Evolutionary conservation across 164 flowering plant genomes (phyloP).

Genomic region (Tetracentron sinense): DNA sequence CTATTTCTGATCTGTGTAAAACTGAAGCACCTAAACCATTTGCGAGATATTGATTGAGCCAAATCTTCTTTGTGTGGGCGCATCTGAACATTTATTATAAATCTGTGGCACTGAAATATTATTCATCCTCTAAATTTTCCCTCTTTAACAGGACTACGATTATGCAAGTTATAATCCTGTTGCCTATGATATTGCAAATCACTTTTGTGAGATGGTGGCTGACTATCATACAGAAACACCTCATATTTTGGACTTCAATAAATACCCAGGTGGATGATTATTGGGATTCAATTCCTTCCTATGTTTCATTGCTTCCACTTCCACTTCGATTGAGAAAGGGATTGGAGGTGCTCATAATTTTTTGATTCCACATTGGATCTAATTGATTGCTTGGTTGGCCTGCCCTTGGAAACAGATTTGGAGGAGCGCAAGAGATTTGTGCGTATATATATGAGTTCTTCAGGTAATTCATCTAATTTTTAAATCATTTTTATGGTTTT

Average conservation of each 20-base stretch:
- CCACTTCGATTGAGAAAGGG: no score
- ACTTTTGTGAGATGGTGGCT: constrained; percentile 95
- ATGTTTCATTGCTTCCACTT: neutral
- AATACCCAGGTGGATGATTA: constrained; percentile 64
- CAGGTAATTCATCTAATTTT: constrained; percentile 39
- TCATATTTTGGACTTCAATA: constrained; percentile 68
- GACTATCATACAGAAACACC: constrained; percentile 87
- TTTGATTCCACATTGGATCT: neutral
- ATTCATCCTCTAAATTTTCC: neutral
- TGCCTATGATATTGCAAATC: constrained; percentile 88
- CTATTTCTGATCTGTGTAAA: no score
- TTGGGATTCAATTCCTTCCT: neutral
- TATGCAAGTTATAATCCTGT: constrained; percentile 86
- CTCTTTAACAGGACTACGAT: constrained; percentile 73
- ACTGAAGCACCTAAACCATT: no score
- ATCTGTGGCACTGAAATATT: neutral
- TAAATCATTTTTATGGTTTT: no score
- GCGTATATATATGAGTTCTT: constrained; percentile 42
- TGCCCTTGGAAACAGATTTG: constrained; percentile 32
- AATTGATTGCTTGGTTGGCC: neutral
- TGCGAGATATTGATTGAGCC: no score
- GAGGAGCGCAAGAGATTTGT: constrained; percentile 71
- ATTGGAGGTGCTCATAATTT: no score
- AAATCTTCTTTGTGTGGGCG: no score
- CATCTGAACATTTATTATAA: neutral